A percentile compares a stretch with the other conserved stretches of the same genome.
phyloP scores from a whole-genome alignment of 805 yeast species.

The Ogataea trehalophila region DNA sequence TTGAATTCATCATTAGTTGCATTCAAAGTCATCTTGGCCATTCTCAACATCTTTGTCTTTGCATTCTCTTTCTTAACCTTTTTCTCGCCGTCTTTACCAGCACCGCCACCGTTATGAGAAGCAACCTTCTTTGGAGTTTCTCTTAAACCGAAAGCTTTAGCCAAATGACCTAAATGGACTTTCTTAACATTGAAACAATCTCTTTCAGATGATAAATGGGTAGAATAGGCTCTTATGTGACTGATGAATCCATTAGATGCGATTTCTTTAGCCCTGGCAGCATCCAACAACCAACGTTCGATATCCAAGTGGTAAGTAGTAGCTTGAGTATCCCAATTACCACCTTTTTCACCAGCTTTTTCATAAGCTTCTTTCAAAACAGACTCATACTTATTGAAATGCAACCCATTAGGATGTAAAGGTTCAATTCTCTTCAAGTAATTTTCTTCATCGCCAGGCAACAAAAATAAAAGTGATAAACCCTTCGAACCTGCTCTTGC shows the following conservation, averaged over 20 bases:
- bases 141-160: constrained; percentile 89
- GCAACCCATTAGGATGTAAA: constrained; percentile 46
- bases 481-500: constrained; percentile 96
- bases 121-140: constrained; percentile 89
- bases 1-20: constrained; percentile 73
- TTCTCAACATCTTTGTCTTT: constrained; percentile 65
- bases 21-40: constrained; percentile 66
- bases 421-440: constrained; percentile 61
- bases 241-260: constrained; percentile 84
- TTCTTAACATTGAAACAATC: constrained; percentile 73
- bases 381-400: constrained; percentile 43
- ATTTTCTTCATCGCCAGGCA: constrained; percentile 88
- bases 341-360: constrained; percentile 24
- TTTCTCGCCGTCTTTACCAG: constrained; percentile 4
- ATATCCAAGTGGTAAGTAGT: constrained; percentile 93
- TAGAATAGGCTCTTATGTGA: constrained; percentile 92
- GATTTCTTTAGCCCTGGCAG: constrained; percentile 48
- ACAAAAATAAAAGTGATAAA: constrained; percentile 65
- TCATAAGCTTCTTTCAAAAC: constrained; percentile 28
- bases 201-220: constrained; percentile 81
- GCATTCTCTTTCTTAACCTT: constrained; percentile 57
- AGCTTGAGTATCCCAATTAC: constrained; percentile 85
- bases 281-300: constrained; percentile 83
- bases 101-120: constrained; percentile 29
- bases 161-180: constrained; percentile 92